Evolutionary conservation across 331 rosid genomes (phyloP).

Genomic region (Pyrus hybrid): DNA sequence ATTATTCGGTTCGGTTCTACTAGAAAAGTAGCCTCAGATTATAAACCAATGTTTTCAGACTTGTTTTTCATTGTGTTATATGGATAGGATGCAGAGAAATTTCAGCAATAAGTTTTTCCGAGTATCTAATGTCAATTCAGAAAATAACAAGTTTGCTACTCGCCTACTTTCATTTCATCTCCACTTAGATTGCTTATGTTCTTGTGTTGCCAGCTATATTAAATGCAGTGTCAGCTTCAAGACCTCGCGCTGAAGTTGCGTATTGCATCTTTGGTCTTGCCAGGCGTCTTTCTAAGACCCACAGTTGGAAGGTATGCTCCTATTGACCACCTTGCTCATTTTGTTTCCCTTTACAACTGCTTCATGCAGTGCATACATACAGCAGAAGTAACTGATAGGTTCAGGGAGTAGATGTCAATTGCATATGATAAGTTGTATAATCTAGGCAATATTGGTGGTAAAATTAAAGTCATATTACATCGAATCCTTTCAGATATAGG

Average conservation of each 20-base stretch:
- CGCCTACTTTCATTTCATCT: not conserved
- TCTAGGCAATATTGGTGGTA: too few species aligned
- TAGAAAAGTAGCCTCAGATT: not conserved
- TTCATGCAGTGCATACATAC: not conserved
- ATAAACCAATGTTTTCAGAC: not conserved
- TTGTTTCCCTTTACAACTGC: not conserved
- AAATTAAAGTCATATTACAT: too few species aligned
- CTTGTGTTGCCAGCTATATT: not conserved
- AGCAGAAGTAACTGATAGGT: not conserved
- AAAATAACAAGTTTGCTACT: not conserved
- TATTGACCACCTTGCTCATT: not conserved
- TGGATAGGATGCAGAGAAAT: not conserved
- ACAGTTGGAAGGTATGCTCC: slow-evolving; percentile 9
- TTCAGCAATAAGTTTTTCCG: not conserved
- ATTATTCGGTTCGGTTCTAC: not conserved
- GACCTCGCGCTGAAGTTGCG: slow-evolving; percentile 10
- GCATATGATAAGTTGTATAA: too few species aligned
- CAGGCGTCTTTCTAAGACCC: slow-evolving; percentile 5
- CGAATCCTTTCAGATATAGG: too few species aligned
- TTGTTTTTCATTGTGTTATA: not conserved
- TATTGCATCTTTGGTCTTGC: slow-evolving; percentile 11
- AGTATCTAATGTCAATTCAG: not conserved
- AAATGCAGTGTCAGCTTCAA: slow-evolving; percentile 1
- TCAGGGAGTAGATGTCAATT: not conserved
- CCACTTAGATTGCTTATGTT: not conserved